Evolutionary conservation across 2,329 filamentous ascomycete species (phyloP), one percentile per base, ranked within the genome.

Genomic region (Diaporthe ilicicola): DNA sequence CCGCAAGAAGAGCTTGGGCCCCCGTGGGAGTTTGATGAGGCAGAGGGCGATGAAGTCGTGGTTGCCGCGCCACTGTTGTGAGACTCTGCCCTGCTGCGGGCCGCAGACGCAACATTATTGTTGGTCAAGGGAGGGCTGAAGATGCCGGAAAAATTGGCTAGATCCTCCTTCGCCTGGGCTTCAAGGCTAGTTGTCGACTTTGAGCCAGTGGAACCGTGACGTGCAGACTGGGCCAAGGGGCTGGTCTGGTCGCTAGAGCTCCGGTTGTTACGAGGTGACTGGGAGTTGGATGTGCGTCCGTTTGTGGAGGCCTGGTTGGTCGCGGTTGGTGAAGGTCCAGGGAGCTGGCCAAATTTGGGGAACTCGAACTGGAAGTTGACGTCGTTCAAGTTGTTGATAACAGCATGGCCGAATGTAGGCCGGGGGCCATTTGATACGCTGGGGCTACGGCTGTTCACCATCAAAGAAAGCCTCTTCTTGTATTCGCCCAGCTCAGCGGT

Each of bases 321-420:
- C 37, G 73, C 56, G 1, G 79, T 76, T 9, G 85, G 64, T 3
- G 55, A 39, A 27, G 72, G 83, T 6, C 87, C 85, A 0, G 88
- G 87, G 32, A 97, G 87, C 71, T 91, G 88, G 56, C 96, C 96
- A 77, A 99, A 98, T 79, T 93, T 95, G 74, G 96, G 95, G 74
- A 98, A 98, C 75, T 98, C 95, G 76, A 99, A 98, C 75, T 95
- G 92, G 79, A 98, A 98, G 79, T 92, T 94, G 79, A 93, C 92
- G 73, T 93, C 92, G 76, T 87, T 90, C 68, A 91, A 84, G 75
- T 90, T 91, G 79, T 84, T 89, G 73, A 89, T 79, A 13, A 85
- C 85, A 27, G 84, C 79, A 69, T 77, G 80, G 76, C 87, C 83
- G 77, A 87, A 84, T 39, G 81, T 81, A 17, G 85, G 85, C 79